Evolutionary conservation across 2,329 filamentous ascomycete genomes (phyloP), one percentile per base, ranked within the genome.

Genomic region (Emericellopsis cladophorae): DNA sequence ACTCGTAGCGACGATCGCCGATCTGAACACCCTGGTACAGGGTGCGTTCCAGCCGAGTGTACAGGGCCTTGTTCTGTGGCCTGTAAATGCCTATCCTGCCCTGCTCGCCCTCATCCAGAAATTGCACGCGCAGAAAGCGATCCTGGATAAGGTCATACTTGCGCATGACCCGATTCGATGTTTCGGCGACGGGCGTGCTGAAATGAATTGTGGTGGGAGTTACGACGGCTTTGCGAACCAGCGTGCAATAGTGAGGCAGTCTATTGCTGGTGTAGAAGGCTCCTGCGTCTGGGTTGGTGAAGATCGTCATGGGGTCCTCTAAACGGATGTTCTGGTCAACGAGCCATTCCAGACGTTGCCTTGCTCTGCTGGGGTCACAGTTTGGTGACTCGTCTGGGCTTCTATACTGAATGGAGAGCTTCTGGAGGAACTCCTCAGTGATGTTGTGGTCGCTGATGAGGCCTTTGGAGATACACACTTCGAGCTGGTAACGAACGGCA

Each of bases 401-500:
- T 12, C 26, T 29, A 29, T 29, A 29, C 12, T 29, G 4, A 12
- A 29, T 29, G 26, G 26, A 4, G 15, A 96, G 67, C 34, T 62
- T 70, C 23, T 67, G 55, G 2, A 94, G 61, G 48, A 96, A 96
- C 3, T 76, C 68, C 2, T 60, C 55, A 1, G 66, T 71, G 36
- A 96, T 72, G 37, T 74, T 83, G 54, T 86, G 76, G 56, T 95
- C 90, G 40, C 81, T 81, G 11, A 98, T 62, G 21, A 78, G 68
- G 1, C 80, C 79, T 23, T 82, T 76, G 0, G 89, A 94, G n/a
- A 96, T 70, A 54, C 90, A 96, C 0, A 87, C 89, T 57, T 98
- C 90, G 0, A 98, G 72, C 55, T 95, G 88, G 54, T 96, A 98
- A 14, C 86, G 75, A 2, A 95, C 75, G 1, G 77, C 15, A 23